These are phyloP conservation scores for Apophysomyces trapeziformis DNA, from an alignment of 371 early-diverging fungal genomes.

Conservation along the genomic window DNA sequence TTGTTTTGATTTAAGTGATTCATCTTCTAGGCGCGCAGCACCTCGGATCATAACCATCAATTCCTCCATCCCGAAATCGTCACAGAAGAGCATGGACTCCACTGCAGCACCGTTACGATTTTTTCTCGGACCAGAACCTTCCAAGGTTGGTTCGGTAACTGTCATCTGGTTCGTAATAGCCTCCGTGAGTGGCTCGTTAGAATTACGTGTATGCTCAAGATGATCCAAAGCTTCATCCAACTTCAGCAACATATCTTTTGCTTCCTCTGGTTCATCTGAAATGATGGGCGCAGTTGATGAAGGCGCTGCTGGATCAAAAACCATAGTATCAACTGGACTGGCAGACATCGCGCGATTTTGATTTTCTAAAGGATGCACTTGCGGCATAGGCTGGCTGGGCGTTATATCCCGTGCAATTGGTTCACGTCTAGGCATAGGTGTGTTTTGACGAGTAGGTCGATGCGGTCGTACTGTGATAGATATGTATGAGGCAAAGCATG, in stretches of 20 bases:
- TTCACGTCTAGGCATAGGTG: constrained; percentile 42
- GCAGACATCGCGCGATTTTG: neutral
- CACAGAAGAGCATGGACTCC: constrained; percentile 47
- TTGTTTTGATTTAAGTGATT: neutral
- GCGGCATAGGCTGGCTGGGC: constrained; percentile 11
- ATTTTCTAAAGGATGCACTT: constrained; percentile 14
- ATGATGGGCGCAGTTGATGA: neutral
- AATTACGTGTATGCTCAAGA: constrained; percentile 28
- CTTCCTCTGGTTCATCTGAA: constrained; percentile 26
- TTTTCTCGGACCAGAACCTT: neutral
- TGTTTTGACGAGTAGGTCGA: constrained; percentile 46
- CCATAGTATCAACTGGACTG: constrained; percentile 1
- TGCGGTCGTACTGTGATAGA: constrained; percentile 35
- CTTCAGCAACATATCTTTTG: constrained; percentile 27
- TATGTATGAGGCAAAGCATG: neutral
- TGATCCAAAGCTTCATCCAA: constrained; percentile 30
- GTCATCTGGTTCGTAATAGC: constrained; percentile 23
- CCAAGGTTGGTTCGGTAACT: constrained; percentile 6
- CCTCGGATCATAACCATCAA: constrained; percentile 55
- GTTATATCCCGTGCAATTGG: constrained; percentile 17
- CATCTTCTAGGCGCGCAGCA: constrained; percentile 31
- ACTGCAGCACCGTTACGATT: constrained; percentile 19
- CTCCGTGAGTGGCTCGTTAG: constrained; percentile 30
- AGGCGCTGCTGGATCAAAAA: neutral
- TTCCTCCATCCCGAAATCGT: constrained; percentile 58